Percentiles rank a stretch among this genome's conserved stretches.
These are phyloP conservation scores for Lipomyces spencermartinsiae DNA, from an alignment of 805 yeast species.

Conservation along the genomic window DNA sequence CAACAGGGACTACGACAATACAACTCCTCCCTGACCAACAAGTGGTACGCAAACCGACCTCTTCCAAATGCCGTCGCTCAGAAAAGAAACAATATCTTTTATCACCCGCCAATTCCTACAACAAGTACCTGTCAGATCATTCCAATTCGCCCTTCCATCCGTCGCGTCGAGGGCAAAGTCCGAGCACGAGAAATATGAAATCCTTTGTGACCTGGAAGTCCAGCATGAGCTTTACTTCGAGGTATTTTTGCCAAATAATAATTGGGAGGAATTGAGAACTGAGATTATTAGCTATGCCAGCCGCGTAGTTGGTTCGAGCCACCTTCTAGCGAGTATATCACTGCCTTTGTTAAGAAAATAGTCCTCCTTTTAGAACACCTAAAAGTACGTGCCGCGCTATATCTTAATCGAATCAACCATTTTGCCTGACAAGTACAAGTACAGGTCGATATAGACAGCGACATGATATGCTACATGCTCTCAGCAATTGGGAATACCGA, in stretches of 20 bases:
- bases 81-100: constrained; percentile 9
- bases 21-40: not conserved
- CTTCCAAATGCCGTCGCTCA: not conserved
- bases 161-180: not conserved
- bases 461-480: not conserved
- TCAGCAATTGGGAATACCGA: not conserved
- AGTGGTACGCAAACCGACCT: not conserved
- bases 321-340: not conserved
- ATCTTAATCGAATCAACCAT: not conserved
- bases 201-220: constrained; percentile 21
- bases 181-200: not conserved
- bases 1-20: not conserved
- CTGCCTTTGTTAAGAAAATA: not conserved
- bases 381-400: constrained; percentile 1
- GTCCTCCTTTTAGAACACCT: constrained; percentile 9
- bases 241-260: not conserved
- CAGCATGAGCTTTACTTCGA: constrained; percentile 17
- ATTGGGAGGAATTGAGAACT: not conserved
- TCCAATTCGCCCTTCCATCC: constrained; percentile 18
- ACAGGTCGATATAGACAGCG: not conserved
- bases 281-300: not conserved
- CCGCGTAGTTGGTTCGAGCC: not conserved
- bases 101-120: constrained; percentile 33
- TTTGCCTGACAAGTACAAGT: not conserved
- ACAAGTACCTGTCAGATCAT: constrained; percentile 23